Evolutionary conservation across 805 yeast species (phyloP), one percentile per base, ranked within the genome.

Genomic region (Metschnikowia kunwiensis): DNA sequence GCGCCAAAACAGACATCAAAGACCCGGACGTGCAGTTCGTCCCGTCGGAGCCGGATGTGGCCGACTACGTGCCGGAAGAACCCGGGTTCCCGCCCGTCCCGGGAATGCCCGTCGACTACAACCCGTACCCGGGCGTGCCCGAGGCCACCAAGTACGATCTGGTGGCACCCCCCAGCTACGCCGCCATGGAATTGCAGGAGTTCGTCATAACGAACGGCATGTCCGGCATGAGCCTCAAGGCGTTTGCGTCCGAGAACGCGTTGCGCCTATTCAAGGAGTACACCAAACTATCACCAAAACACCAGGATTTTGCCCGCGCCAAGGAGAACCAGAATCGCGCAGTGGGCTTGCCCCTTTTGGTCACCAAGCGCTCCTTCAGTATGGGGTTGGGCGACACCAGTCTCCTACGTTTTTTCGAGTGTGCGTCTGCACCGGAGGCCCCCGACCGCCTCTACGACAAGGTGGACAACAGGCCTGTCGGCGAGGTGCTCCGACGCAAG

Each of bases 401-500:
- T 10, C 37, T 26, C 26, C 27, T 40, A 15, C 29, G 21, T 13
- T 12, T 43, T 20, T 43, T 27, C 19, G 42, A 37, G 26, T 36
- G 44, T 32, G 28, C 26, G 14, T 26, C 40, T 10, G 17, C 40
- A 4, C 47, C 47, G 9, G 42, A 43, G 14, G 40, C 38, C 5
- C 14, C 27, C 8, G 44, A 43, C 20, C 19, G 44, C 7, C 40
- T 43, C 10, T 43, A 40, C 21, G 38, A 43, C 22, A 40, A 34
- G 16, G 39, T 24, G n/a, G 47, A 43, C 15, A 27, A 43, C 24
- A 26, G 35, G 11, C 27, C 26, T 5, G 12, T 40, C 5, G 47
- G 44, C 9, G 34, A 32, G 5, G 44, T 37, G 3, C 31, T 20
- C 10, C 27, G 27, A 9, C 21, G 32, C 21, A 18, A 27, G 3